Evolutionary conservation across 805 yeast genomes (phyloP), one percentile per base, ranked within the genome.

Genomic region (Starmerella tilneyi): DNA sequence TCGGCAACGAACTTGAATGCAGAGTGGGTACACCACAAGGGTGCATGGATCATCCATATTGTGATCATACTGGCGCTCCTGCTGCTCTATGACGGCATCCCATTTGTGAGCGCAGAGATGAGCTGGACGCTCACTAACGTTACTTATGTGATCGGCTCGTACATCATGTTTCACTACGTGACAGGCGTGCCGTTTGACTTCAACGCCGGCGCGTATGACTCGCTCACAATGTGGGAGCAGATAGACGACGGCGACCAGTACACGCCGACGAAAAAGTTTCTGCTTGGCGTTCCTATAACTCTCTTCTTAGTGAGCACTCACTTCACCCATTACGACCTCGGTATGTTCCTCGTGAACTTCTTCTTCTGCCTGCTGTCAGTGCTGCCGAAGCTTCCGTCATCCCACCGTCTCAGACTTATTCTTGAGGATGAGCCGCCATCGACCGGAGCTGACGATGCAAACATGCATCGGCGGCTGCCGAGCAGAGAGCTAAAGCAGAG

Each of bases 181-280:
- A 92, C 89, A 59, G 98, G 98, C 30, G 86, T 94, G 2, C 98
- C 98, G 0, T 92, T 89, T 61, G 98, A 92, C 57, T 88, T 89
- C 68, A 92, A 52, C 60, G 80, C 83, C 32, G 98, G 98, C 34
- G 97, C 96, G 0, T 92, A 82, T 64, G 98, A 89, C 61, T 80
- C 84, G 59, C 71, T 89, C 54, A 92, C 96, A 19, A 85, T 89
- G 96, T 89, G 98, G 98, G 98, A 89, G 65, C 98, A 89, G 65
- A 80, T 81, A 48, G 94, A 84, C 63, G 79, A 88, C 58, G 98
- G 97, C 48, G 96, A 86, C 60, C 94, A 86, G 63, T 89, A 88
- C 63, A 92, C 98, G 0, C 98, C 98, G 11, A 79, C 95, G 30
- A 88, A 92, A 70, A 89, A 89, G 65, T 89, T 86, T 60, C 69